These are phyloP conservation scores for Peribolospora baueri DNA, from an alignment of 768 basidiomycete species.

Conservation along the genomic window DNA sequence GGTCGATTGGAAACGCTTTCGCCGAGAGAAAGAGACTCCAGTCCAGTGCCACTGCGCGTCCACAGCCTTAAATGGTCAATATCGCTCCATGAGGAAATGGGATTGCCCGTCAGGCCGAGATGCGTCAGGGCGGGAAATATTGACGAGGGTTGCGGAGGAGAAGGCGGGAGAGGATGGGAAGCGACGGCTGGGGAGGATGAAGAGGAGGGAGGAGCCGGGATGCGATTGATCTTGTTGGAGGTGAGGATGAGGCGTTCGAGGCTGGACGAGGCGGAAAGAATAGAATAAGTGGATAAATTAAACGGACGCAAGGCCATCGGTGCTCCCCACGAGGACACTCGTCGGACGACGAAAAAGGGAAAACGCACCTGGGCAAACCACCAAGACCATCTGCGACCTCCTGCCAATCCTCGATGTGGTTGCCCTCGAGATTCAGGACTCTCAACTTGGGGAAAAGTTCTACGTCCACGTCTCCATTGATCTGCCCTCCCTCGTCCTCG, in stretches of 20 bases:
- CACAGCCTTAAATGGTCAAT: slow-evolving; percentile 41
- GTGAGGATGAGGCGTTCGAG: slow-evolving; percentile 42
- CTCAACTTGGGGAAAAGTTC: slow-evolving; percentile 20
- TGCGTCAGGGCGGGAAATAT: slow-evolving; percentile 26
- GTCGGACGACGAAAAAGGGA: neutral
- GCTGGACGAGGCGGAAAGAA: slow-evolving; percentile 20
- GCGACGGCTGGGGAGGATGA: neutral
- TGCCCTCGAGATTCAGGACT: slow-evolving; percentile 45
- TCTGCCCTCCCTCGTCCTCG: no score
- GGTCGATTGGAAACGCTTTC: neutral
- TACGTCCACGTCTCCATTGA: neutral
- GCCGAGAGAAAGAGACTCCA: neutral
- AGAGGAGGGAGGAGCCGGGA: slow-evolving; percentile 14
- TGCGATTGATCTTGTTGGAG: slow-evolving; percentile 32
- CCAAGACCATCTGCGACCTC: slow-evolving; percentile 3
- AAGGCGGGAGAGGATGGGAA: slow-evolving; percentile 15
- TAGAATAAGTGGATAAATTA: neutral
- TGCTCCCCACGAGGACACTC: no score
- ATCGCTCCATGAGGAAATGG: slow-evolving; percentile 32
- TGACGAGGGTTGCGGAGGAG: slow-evolving; percentile 16
- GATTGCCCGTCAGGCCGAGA: slow-evolving; percentile 41
- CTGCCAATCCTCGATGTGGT: slow-evolving; percentile 35
- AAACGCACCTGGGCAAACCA: slow-evolving; percentile 6
- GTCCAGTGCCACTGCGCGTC: slow-evolving; percentile 21
- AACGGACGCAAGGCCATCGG: no score